phyloP scores from a whole-genome alignment of 2,329 filamentous ascomycete genomes.

The Fusarium beomiforme region DNA sequence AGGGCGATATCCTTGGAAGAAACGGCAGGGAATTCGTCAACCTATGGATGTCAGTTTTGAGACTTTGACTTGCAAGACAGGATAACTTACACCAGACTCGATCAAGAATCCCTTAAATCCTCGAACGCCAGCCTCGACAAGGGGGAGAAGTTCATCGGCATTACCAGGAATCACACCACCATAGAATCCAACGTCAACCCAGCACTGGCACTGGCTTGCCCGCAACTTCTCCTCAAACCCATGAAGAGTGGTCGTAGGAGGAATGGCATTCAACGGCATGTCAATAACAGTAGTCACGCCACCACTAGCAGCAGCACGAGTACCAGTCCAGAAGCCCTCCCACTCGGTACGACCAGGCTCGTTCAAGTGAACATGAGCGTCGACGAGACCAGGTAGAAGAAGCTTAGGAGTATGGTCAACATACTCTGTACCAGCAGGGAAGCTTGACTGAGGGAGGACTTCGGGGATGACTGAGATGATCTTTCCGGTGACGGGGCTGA shows the following conservation, averaged over 20 bases:
- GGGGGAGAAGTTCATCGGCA: conserved; percentile 76
- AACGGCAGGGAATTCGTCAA: conserved; percentile 96
- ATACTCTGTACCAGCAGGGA: conserved; percentile 78
- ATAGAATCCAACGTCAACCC: conserved; percentile 99
- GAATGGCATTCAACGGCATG: conserved; percentile 98
- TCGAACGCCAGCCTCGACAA: conserved; percentile 86
- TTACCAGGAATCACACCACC: conserved; percentile 95
- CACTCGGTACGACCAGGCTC: conserved; percentile 97
- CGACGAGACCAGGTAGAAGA: conserved; percentile 89
- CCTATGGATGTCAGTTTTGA: conserved; percentile 58
- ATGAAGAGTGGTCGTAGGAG: conserved; percentile 88
- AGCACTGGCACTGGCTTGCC: conserved; percentile 88
- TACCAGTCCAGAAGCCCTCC: conserved; percentile 98
- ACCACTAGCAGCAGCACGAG: conserved; percentile 90
- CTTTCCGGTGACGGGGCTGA: conserved; percentile 84
- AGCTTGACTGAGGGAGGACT: conserved; percentile 78
- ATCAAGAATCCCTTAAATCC: conserved; percentile 99
- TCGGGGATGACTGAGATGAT: conserved; percentile 79
- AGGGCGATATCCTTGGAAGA: conserved; percentile 79
- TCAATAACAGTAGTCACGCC: conserved; percentile 97
- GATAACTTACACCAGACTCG: conserved; percentile 83
- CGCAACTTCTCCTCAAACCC: conserved; percentile 86
- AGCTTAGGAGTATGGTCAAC: conserved; percentile 86
- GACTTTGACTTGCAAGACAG: neutral
- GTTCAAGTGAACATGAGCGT: conserved; percentile 97